Conservation (phyloP, 2,329 filamentous ascomycete species). For the Pseudogymnoascus sp. region DNA sequence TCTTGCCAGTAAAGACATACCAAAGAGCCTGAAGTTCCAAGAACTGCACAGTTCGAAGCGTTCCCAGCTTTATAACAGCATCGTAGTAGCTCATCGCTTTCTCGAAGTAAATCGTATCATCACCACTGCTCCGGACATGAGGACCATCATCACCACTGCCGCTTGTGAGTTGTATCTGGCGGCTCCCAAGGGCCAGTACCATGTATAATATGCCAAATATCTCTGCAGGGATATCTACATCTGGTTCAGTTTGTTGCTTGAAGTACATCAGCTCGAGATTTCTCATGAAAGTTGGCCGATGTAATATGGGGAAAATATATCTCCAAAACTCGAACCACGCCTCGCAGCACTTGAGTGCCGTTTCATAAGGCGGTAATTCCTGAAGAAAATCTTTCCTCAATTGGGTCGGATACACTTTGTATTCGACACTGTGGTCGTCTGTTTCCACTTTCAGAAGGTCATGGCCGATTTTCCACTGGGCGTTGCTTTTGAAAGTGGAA, state of each 20-base stretch:
- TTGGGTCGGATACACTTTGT: slow-evolving; percentile 9
- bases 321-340: slow-evolving; percentile 15
- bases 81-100: slow-evolving; percentile 13
- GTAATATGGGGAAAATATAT: slow-evolving; percentile 15
- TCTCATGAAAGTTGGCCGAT: slow-evolving; percentile 14
- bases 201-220: slow-evolving; percentile 14
- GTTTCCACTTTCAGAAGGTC: slow-evolving; percentile 14
- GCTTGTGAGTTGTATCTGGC: slow-evolving; percentile 11
- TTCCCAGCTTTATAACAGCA: slow-evolving; percentile 9
- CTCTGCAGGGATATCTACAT: slow-evolving; percentile 7
- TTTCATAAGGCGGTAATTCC: slow-evolving; percentile 12
- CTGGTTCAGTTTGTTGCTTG: background rate
- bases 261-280: slow-evolving; percentile 11
- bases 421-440: slow-evolving; percentile 13
- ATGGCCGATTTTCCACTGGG: slow-evolving; percentile 12
- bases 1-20: slow-evolving; percentile 16
- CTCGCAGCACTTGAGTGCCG: slow-evolving; percentile 12
- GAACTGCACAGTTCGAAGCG: slow-evolving; percentile 14
- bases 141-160: slow-evolving; percentile 10
- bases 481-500: slow-evolving; percentile 9
- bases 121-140: slow-evolving; percentile 11
- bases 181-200: slow-evolving; percentile 14
- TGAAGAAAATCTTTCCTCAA: background rate
- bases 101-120: slow-evolving; percentile 14
- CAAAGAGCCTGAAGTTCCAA: slow-evolving; percentile 14